Conservation (phyloP, 768 basidiomycete species). For the Xerocomellus dryophilus region DNA sequence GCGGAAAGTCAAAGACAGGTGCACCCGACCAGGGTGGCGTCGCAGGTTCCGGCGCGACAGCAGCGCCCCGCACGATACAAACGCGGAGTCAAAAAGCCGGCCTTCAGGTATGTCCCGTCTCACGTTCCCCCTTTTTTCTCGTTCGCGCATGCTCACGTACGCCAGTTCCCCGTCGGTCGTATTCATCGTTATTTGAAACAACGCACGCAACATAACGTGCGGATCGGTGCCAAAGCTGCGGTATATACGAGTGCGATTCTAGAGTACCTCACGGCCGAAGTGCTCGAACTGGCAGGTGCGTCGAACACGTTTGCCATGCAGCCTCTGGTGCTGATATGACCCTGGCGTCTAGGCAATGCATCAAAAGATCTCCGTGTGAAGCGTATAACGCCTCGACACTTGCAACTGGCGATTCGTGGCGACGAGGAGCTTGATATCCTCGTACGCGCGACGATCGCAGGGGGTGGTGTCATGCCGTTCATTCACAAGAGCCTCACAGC, state of each 20-base stretch:
- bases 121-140: background rate
- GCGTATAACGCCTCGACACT: constrained; percentile 93
- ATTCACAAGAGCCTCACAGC: constrained; percentile 80
- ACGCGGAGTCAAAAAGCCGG: constrained; percentile 84
- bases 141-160: background rate
- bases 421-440: constrained; percentile 97
- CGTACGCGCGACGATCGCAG: constrained; percentile 91
- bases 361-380: constrained; percentile 97
- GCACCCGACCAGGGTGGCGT: constrained; percentile 20
- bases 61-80: constrained; percentile 43
- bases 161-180: constrained; percentile 93
- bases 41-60: constrained; percentile 31
- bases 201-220: constrained; percentile 88
- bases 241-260: constrained; percentile 96
- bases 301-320: background rate
- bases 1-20: constrained; percentile 62
- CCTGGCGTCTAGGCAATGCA: constrained; percentile 68
- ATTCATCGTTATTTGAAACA: constrained; percentile 94
- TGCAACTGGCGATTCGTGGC: constrained; percentile 94
- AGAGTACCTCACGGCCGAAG: constrained; percentile 95
- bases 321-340: background rate
- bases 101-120: constrained; percentile 58
- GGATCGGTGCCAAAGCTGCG: constrained; percentile 96
- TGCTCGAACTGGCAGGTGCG: constrained; percentile 91
- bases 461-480: constrained; percentile 84